Evolutionary conservation across 192 early-diverging fungal species (phyloP).

Genomic region (Entomortierella chlamydospora): DNA sequence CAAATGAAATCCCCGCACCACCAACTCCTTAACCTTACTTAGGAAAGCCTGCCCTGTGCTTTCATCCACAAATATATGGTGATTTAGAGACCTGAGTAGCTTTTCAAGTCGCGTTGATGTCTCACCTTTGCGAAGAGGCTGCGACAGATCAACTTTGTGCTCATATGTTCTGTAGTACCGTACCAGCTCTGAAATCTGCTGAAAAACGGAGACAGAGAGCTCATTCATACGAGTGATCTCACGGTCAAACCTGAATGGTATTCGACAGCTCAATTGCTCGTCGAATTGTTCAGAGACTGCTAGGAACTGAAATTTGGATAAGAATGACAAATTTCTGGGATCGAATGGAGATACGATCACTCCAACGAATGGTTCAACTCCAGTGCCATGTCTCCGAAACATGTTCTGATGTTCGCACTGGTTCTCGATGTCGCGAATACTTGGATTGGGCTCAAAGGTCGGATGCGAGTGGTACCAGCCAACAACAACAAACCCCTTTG

Average conservation of each 20-base stretch:
- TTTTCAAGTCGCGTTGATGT: conserved; percentile 72
- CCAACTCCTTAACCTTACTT: conserved; percentile 52
- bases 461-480: conserved; percentile 99
- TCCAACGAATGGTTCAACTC: conserved; percentile 90
- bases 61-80: conserved; percentile 58
- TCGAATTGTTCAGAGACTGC: conserved; percentile 68
- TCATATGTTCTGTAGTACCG: conserved; percentile 69
- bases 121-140: conserved; percentile 62
- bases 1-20: conserved; percentile 48
- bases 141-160: conserved; percentile 70
- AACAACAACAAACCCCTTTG: conserved; percentile 72
- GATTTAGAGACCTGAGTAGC: conserved; percentile 66
- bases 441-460: conserved; percentile 90
- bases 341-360: conserved; percentile 90
- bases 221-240: conserved; percentile 60
- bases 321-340: conserved; percentile 58
- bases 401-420: conserved; percentile 86
- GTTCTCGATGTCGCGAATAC: conserved; percentile 90
- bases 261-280: conserved; percentile 60
- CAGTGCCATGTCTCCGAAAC: conserved; percentile 73
- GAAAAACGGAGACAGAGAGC: conserved; percentile 62
- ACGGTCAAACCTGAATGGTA: conserved; percentile 66
- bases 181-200: conserved; percentile 66
- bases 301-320: conserved; percentile 71
- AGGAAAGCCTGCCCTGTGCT: conserved; percentile 51